Percentiles rank a stretch among this genome's conserved stretches.
phyloP scores from a whole-genome alignment of 495 filamentous ascomycete genomes.

The Penicillium dipodomyicola region DNA sequence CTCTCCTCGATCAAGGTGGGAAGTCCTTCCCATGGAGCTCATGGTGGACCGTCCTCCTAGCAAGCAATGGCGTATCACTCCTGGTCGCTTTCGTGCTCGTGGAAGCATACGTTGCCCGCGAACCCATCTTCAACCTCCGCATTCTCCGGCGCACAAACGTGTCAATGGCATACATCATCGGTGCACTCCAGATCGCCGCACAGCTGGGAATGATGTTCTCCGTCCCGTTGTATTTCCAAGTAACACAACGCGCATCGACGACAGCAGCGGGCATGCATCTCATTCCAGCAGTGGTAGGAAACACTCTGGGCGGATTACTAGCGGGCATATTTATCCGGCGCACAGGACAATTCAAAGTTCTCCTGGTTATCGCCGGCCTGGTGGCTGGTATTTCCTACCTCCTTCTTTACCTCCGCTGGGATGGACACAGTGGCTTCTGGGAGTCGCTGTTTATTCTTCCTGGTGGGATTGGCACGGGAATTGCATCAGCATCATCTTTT shows the following conservation, averaged over 20 bases:
- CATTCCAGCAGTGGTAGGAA: slow-evolving; percentile 63
- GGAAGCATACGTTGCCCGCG: slow-evolving; percentile 50
- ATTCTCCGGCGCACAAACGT: slow-evolving; percentile 57
- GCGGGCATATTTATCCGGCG: slow-evolving; percentile 57
- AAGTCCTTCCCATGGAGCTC: slow-evolving; percentile 56
- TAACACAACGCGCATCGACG: slow-evolving; percentile 54
- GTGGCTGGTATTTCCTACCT: slow-evolving; percentile 51
- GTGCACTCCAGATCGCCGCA: slow-evolving; percentile 52
- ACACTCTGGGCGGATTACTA: slow-evolving; percentile 60
- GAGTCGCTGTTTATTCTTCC: slow-evolving; percentile 65
- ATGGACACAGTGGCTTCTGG: slow-evolving; percentile 56
- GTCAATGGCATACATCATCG: slow-evolving; percentile 52
- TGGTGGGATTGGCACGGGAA: slow-evolving; percentile 55
- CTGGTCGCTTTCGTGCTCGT: slow-evolving; percentile 49
- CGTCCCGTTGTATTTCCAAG: slow-evolving; percentile 68
- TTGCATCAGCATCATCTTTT: slow-evolving; percentile 53
- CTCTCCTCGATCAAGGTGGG: slow-evolving; percentile 60
- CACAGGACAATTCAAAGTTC: slow-evolving; percentile 58
- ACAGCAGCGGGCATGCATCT: slow-evolving; percentile 60
- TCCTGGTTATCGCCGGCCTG: slow-evolving; percentile 51
- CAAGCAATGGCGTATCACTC: slow-evolving; percentile 24
- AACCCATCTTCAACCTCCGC: slow-evolving; percentile 62
- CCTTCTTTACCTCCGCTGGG: slow-evolving; percentile 59
- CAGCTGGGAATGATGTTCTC: slow-evolving; percentile 53
- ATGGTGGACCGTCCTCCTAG: slow-evolving; percentile 30